Conservation (phyloP, 2,329 filamentous ascomycete genomes). For the Ceratocystiopsis brevicomis region DNA sequence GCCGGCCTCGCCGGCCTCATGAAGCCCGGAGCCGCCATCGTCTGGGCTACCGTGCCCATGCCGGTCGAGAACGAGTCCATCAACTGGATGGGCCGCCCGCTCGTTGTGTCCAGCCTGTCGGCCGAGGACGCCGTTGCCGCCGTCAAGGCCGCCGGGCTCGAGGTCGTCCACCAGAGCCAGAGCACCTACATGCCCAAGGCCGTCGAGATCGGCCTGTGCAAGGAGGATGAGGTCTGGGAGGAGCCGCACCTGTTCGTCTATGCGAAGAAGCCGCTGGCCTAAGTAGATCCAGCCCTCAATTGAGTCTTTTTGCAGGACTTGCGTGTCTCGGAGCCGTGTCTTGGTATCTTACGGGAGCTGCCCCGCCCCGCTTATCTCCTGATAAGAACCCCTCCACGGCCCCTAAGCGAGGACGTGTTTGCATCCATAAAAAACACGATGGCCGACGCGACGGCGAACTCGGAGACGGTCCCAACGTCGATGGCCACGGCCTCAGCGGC, state of each 20-base stretch:
- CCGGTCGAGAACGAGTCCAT: conserved; percentile 10
- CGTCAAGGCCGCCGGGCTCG: conserved; percentile 9
- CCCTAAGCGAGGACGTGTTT: no score
- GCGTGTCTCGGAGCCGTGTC: no score
- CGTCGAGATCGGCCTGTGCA: conserved; percentile 12
- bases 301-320: no score
- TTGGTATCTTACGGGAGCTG: no score
- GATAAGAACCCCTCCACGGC: no score
- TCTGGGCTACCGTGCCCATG: conserved; percentile 20
- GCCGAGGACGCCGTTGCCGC: conserved; percentile 9
- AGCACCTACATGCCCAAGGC: conserved; percentile 9
- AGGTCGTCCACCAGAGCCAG: conserved; percentile 6
- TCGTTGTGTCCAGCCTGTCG: conserved; percentile 12
- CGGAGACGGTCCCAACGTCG: no score
- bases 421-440: no score
- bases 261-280: conserved; percentile 9
- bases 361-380: no score
- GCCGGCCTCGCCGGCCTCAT: conserved; percentile 14
- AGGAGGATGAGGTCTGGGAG: conserved; percentile 13
- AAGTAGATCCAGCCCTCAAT: no score
- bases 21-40: conserved; percentile 17
- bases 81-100: conserved; percentile 13
- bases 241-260: conserved; percentile 14
- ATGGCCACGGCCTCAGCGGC: no score
- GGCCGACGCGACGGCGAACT: no score